phyloP scores from a whole-genome alignment of 2,329 filamentous ascomycete genomes.

The Biscogniauxia sp. region DNA sequence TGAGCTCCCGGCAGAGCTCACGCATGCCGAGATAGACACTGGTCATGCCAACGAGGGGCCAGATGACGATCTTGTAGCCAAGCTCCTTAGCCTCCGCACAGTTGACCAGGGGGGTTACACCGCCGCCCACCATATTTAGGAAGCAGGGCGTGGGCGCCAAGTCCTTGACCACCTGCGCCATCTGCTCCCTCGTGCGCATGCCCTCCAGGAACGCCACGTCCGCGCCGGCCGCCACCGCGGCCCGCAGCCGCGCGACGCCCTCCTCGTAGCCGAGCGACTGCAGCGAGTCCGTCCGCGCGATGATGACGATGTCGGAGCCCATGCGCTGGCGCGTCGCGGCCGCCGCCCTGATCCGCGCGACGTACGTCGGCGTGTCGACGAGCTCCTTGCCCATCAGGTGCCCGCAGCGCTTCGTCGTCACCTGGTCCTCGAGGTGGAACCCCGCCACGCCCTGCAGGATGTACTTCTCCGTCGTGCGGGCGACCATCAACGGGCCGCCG shows the following conservation, averaged over 20 bases:
- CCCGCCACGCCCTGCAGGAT: conserved; percentile 30
- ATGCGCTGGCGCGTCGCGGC: conserved; percentile 35
- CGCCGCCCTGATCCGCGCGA: conserved; percentile 32
- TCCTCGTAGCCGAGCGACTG: conserved; percentile 52
- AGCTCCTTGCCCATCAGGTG: conserved; percentile 38
- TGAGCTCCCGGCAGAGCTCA: conserved; percentile 31
- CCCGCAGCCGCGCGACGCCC: conserved; percentile 43
- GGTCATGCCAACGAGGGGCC: conserved; percentile 32
- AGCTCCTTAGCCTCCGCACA: conserved; percentile 25
- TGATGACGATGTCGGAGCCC: conserved; percentile 54
- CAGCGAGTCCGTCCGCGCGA: conserved; percentile 56
- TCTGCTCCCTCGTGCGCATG: conserved; percentile 43
- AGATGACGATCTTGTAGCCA: conserved; percentile 34
- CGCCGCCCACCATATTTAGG: conserved; percentile 33
- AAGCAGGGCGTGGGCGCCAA: conserved; percentile 31
- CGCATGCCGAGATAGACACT: conserved; percentile 31
- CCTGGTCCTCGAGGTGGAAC: conserved; percentile 35
- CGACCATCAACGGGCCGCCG: conserved; percentile 51
- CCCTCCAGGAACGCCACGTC: conserved; percentile 56
- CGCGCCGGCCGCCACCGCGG: conserved; percentile 47
- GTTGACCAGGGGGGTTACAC: conserved; percentile 33
- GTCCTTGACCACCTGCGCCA: conserved; percentile 37
- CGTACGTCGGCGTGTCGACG: conserved; percentile 30
- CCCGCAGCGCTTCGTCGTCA: conserved; percentile 38
- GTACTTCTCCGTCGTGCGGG: conserved; percentile 41